Evolutionary conservation across 2,329 filamentous ascomycete species (phyloP).

Genomic region (Pseudogymnoascus sp.): DNA sequence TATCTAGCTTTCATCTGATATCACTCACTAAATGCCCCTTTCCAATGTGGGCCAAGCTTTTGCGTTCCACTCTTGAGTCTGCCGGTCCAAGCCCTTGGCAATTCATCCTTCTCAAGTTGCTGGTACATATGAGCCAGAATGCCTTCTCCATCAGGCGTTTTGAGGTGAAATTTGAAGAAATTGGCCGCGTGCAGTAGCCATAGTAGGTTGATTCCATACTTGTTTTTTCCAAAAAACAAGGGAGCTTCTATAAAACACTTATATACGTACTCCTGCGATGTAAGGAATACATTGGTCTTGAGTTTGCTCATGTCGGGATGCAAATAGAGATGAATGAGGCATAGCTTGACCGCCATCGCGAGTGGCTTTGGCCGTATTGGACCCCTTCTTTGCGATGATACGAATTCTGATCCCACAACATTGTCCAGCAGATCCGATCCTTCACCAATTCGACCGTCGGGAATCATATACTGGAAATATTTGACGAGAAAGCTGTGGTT

Average conservation of each 20-base stretch:
- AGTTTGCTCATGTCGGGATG: constrained; percentile 23
- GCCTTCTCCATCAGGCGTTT: constrained; percentile 28
- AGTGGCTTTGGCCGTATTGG: constrained; percentile 4
- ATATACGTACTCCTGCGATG: constrained; percentile 40
- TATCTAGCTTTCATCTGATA: neutral
- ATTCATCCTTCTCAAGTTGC: constrained; percentile 30
- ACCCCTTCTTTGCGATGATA: neutral
- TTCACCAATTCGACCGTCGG: neutral
- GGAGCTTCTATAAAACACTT: constrained; percentile 26
- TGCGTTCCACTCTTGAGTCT: constrained; percentile 29
- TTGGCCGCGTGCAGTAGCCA: constrained; percentile 42
- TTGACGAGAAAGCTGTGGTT: neutral
- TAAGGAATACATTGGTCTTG: constrained; percentile 29
- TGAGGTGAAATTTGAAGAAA: constrained; percentile 47
- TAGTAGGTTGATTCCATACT: constrained; percentile 35
- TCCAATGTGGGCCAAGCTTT: constrained; percentile 39
- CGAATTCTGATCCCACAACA: neutral
- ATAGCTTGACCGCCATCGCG: constrained; percentile 23
- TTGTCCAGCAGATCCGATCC: neutral
- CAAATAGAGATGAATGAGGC: constrained; percentile 21
- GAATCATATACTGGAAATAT: neutral
- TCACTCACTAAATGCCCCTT: constrained; percentile 39
- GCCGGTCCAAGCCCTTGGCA: constrained; percentile 37
- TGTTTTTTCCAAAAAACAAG: constrained; percentile 34
- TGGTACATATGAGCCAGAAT: constrained; percentile 32